Evolutionary conservation across 148 eudicot genomes (phyloP), one percentile per base, ranked within the genome.

Genomic region (Rhododendron henanense): DNA sequence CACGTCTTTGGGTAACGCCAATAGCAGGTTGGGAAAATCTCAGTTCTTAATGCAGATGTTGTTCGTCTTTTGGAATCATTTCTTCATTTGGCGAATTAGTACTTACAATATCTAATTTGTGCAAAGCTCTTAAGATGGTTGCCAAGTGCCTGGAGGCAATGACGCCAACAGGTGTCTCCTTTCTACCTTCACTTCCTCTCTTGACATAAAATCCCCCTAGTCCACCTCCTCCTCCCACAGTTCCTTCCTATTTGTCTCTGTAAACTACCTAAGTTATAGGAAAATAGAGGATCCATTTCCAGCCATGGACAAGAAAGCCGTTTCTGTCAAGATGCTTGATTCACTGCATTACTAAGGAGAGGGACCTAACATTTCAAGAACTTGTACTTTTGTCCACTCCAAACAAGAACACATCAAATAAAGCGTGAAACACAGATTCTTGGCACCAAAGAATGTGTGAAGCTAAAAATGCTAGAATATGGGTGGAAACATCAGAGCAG

Each of bases 121-220:
- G 25, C 67, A 61, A 21, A 19, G 5, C 25, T 61, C 25, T 61
- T 61, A 21, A 21, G 28, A 61, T 61, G 7, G 67, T 61, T 61
- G 67, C 19, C 59, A 61, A 61, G 10, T 61, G 67, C 67, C 67
- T 19, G 21, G 6, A 0, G 19, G 67, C 25, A 19, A 61, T 4
- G 67, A 61, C 3, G 25, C 6, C 67, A 19, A 61, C 67, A 5
- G 67, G 25, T 61, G 25, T 6, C 67, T 61, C 25, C 6, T 57
- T 85, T 77, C 82, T 87, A 83, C 81, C 73, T n/a, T 16, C 83
- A 45, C 28, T 31, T 65, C 31, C 55, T 78, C 79, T 5, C 50
- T 79, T 41, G 51, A 13, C 35, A 67, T 25, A 28, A 23, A 67
- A 67, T 67, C 13, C 74, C 35, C 10, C 15, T 67, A 63, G 71